Conservation (phyloP, 345 rosid genomes). For the Aethionema arabicum region DNA sequence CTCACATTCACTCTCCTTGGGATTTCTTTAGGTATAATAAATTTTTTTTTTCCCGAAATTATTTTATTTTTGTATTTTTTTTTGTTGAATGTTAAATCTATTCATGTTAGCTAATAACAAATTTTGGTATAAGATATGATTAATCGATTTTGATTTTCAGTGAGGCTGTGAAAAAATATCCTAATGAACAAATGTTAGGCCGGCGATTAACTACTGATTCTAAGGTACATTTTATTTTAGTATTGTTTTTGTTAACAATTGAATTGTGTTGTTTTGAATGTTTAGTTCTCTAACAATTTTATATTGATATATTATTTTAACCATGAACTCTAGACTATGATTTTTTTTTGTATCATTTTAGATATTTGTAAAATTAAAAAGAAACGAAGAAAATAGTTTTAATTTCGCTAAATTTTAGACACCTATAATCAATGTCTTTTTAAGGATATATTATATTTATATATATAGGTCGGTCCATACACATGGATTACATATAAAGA, state of each 20-base stretch:
- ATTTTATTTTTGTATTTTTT: neutral
- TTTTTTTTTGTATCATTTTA: too few relatives aligned
- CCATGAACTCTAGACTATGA: too few relatives aligned
- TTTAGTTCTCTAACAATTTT: too few relatives aligned
- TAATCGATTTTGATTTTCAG: slow-evolving; percentile 33
- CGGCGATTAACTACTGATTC: slow-evolving; percentile 60
- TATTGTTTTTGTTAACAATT: neutral
- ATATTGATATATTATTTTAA: too few relatives aligned
- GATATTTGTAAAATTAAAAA: too few relatives aligned
- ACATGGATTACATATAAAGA: slow-evolving; percentile 79
- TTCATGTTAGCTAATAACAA: neutral
- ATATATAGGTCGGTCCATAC: slow-evolving; percentile 65
- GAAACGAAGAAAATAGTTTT: too few relatives aligned
- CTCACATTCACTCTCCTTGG: slow-evolving; percentile 77
- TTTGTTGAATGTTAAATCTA: neutral
- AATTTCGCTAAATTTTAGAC: neutral
- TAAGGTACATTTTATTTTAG: slow-evolving; percentile 45
- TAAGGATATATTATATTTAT: neutral
- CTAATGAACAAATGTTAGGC: slow-evolving; percentile 68
- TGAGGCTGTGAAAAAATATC: slow-evolving; percentile 48
- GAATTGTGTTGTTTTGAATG: too few relatives aligned
- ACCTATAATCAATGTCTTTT: neutral
- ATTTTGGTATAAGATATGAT: neutral
- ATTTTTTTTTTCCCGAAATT: neutral
- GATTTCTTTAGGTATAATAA: slow-evolving; percentile 62